These are phyloP conservation scores for Mrakia gelida DNA, from an alignment of 768 basidiomycete genomes.

Conservation along the genomic window DNA sequence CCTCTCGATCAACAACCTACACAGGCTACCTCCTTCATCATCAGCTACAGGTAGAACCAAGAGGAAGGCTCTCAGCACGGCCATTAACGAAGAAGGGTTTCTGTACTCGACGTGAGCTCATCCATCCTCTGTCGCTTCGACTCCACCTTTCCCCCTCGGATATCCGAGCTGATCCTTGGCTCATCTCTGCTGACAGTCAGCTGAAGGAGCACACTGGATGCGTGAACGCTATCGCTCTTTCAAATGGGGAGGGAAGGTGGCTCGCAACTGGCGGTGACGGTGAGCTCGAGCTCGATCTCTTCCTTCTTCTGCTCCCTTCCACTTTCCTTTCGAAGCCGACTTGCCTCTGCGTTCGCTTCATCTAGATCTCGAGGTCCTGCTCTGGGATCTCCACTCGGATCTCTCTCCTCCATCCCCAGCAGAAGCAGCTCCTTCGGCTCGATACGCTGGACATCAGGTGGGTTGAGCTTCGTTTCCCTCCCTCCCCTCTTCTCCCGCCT, in stretches of 20 bases:
- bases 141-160: background rate
- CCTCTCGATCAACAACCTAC: background rate
- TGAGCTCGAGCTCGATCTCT: constrained; percentile 1
- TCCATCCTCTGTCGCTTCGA: background rate
- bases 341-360: no score
- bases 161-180: background rate
- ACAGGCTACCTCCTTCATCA: background rate
- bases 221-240: constrained; percentile 9
- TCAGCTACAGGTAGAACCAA: background rate
- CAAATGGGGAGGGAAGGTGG: background rate
- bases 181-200: background rate
- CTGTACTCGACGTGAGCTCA: background rate
- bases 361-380: background rate
- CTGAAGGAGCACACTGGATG: constrained; percentile 8
- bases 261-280: constrained; percentile 8
- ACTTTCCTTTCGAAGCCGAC: background rate
- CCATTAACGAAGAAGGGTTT: background rate
- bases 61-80: background rate
- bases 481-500: background rate
- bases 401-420: constrained; percentile 1
- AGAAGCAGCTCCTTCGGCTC: background rate
- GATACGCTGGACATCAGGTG: constrained; percentile 3
- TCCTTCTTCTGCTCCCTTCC: background rate
- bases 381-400: constrained; percentile 10
- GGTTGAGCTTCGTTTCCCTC: background rate